phyloP scores from a whole-genome alignment of 2,329 filamentous ascomycete species.

The Aspergillus brunneoviolaceus region DNA sequence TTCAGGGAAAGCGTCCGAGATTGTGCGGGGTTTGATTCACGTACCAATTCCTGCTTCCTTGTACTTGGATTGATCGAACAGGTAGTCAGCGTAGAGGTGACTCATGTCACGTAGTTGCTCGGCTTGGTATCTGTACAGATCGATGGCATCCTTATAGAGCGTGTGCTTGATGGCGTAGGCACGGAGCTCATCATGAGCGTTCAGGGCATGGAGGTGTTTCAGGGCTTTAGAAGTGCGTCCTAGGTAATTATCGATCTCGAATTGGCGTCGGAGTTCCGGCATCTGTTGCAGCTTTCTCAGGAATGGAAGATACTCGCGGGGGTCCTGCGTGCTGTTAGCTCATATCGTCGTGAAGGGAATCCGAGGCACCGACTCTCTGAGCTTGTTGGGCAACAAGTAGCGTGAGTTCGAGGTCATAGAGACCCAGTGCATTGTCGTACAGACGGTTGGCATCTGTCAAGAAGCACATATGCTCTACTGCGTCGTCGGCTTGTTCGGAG shows the following conservation, averaged over 20 bases:
- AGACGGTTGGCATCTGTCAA: slow-evolving; percentile 88
- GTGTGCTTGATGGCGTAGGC: slow-evolving; percentile 75
- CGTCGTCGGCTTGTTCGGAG: slow-evolving; percentile 74
- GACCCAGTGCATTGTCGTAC: slow-evolving; percentile 83
- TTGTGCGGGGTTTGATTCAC: slow-evolving; percentile 10
- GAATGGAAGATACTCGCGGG: slow-evolving; percentile 92
- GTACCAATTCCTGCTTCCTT: slow-evolving; percentile 75
- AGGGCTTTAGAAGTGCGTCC: slow-evolving; percentile 75
- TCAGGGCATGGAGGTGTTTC: slow-evolving; percentile 68
- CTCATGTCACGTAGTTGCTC: slow-evolving; percentile 67
- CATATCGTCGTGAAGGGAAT: neutral
- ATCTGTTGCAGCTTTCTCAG: slow-evolving; percentile 81
- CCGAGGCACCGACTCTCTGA: slow-evolving; percentile 60
- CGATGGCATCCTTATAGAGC: slow-evolving; percentile 75
- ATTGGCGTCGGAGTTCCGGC: slow-evolving; percentile 67
- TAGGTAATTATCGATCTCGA: slow-evolving; percentile 86
- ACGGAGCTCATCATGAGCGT: slow-evolving; percentile 74
- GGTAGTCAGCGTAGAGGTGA: slow-evolving; percentile 72
- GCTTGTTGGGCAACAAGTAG: slow-evolving; percentile 92
- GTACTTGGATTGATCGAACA: slow-evolving; percentile 72
- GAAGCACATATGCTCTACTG: slow-evolving; percentile 96
- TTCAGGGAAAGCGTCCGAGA: neutral
- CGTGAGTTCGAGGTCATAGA: slow-evolving; percentile 89
- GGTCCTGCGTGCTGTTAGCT: slow-evolving; percentile 58
- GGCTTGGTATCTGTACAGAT: slow-evolving; percentile 79